phyloP scores from a whole-genome alignment of 2,329 filamentous ascomycete species.

The Epichloe baconii region DNA sequence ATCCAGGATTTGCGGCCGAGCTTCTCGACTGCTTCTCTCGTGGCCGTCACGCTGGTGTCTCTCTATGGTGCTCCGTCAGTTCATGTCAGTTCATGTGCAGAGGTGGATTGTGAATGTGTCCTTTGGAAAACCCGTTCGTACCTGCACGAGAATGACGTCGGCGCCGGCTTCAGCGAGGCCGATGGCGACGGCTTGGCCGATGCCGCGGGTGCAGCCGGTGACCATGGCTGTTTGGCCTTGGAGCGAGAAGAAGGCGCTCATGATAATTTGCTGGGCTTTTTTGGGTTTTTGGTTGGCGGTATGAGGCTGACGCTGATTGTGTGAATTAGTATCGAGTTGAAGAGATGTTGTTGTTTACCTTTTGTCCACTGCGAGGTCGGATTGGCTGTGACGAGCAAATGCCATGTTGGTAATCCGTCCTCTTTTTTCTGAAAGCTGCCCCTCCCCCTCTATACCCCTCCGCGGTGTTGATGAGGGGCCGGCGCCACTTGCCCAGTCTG shows the following conservation, averaged over 20 bases:
- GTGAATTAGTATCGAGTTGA: neutral
- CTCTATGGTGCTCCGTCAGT: constrained; percentile 19
- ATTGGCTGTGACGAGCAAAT: neutral
- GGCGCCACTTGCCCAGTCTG: neutral
- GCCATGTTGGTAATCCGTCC: neutral
- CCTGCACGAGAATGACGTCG: constrained; percentile 42
- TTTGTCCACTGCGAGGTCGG: neutral
- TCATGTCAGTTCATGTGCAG: neutral
- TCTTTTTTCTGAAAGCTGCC: no score
- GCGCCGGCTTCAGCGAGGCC: constrained; percentile 46
- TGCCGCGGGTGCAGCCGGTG: constrained; percentile 45
- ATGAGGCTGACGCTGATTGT: neutral
- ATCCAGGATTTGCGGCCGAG: constrained; percentile 54
- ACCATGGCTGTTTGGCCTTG: constrained; percentile 43
- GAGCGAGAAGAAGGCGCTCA: constrained; percentile 34
- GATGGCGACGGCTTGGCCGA: constrained; percentile 43
- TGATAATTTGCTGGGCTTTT: neutral
- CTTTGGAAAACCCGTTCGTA: constrained; percentile 11
- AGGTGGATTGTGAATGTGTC: neutral
- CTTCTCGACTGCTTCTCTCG: constrained; percentile 47
- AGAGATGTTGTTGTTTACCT: neutral
- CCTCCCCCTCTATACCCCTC: no score
- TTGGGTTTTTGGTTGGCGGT: neutral
- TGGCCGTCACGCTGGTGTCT: constrained; percentile 31
- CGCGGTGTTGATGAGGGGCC: neutral